These are phyloP conservation scores for Fusarium neocosmosporiellum DNA, from an alignment of 2,329 filamentous ascomycete species.

Conservation along the genomic window DNA sequence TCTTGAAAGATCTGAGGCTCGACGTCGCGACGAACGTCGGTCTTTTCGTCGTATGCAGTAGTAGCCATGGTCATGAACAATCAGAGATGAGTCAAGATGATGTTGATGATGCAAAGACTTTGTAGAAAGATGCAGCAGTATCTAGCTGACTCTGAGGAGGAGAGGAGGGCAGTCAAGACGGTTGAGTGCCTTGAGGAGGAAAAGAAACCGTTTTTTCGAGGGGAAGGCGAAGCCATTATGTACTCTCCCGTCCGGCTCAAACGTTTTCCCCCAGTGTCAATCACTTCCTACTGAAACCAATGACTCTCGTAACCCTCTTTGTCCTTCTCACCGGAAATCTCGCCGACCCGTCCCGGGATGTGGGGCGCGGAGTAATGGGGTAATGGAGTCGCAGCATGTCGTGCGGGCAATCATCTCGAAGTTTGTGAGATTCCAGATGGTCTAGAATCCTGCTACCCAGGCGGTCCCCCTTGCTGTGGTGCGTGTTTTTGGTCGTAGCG, in stretches of 20 bases:
- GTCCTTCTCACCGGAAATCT: not conserved
- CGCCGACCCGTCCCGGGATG: slow-evolving; percentile 25
- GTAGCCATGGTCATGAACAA: slow-evolving; percentile 16
- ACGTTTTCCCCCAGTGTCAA: not conserved
- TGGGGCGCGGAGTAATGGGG: slow-evolving; percentile 24
- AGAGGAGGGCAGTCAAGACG: slow-evolving; percentile 20
- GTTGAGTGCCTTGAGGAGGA: slow-evolving; percentile 28
- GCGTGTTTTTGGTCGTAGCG: slow-evolving; percentile 3
- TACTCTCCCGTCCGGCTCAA: slow-evolving; percentile 3
- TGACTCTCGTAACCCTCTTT: not conserved
- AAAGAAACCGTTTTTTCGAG: not conserved
- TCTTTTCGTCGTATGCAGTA: slow-evolving; percentile 16
- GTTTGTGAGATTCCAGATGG: slow-evolving; percentile 25
- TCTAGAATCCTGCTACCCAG: slow-evolving; percentile 17
- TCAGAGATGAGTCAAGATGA: not conserved
- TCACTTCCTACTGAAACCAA: not conserved
- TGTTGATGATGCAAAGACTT: not conserved
- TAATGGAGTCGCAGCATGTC: not conserved
- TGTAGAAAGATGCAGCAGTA: not conserved
- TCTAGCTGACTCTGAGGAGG: not conserved
- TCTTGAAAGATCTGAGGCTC: slow-evolving; percentile 37
- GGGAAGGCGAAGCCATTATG: slow-evolving; percentile 19
- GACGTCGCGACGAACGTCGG: slow-evolving; percentile 9
- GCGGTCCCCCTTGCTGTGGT: not conserved
- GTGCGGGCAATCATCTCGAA: slow-evolving; percentile 7